phyloP scores from a whole-genome alignment of 345 rosid species.

The Eucalyptus polyanthemos region DNA sequence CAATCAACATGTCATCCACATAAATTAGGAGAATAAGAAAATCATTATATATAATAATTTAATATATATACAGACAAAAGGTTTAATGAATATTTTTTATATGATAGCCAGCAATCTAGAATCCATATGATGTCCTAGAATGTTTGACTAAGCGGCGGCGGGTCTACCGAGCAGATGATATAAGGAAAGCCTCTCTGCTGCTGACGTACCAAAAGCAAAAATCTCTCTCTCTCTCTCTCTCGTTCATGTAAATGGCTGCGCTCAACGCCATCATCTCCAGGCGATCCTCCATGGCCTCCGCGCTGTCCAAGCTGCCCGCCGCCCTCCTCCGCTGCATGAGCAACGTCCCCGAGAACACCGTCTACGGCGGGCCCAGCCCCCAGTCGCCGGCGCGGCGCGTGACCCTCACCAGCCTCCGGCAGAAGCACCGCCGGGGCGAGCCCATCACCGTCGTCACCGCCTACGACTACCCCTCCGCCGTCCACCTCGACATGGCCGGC shows the following conservation, averaged over 20 bases:
- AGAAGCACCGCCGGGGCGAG: conserved; percentile 50
- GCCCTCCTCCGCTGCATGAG: conserved; percentile 39
- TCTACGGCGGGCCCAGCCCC: conserved; percentile 69
- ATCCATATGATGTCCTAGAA: not conserved
- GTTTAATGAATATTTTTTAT: not conserved
- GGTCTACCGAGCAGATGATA: not conserved
- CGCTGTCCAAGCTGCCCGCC: not conserved
- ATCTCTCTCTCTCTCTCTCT: not conserved
- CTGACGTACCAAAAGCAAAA: not conserved
- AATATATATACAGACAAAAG: no score
- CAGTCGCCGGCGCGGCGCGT: conserved; percentile 55
- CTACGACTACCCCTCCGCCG: conserved; percentile 85
- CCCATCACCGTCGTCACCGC: conserved; percentile 77
- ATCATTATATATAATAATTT: no score
- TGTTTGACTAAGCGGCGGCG: not conserved
- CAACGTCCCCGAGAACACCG: conserved; percentile 69
- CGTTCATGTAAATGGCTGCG: not conserved
- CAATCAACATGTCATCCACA: fast-evolving
- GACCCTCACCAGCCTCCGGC: conserved; percentile 44
- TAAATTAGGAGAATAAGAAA: fast-evolving
- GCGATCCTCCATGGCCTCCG: not conserved
- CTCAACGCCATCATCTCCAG: not conserved
- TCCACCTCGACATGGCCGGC: conserved; percentile 74
- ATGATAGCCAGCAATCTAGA: not conserved
- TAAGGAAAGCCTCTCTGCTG: not conserved